phyloP scores from a whole-genome alignment of 768 basidiomycete species.

The Lactifluus echinatus region DNA sequence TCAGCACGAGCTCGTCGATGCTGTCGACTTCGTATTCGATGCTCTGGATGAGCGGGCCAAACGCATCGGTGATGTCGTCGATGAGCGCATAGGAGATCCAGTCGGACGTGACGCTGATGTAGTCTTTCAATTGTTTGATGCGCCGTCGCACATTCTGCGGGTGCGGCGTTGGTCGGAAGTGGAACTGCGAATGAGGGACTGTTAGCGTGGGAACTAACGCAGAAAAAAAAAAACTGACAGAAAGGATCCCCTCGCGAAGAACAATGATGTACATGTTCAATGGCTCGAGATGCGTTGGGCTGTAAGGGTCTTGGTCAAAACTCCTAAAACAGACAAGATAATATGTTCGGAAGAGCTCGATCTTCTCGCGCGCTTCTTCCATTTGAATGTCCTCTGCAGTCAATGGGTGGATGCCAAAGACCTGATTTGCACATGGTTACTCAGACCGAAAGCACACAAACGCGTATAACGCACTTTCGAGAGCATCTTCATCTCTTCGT shows the following conservation, averaged over 20 bases:
- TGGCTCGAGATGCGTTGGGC: slow-evolving; percentile 93
- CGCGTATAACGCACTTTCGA: slow-evolving; percentile 54
- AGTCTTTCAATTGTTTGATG: slow-evolving; percentile 98
- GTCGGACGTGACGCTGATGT: slow-evolving; percentile 96
- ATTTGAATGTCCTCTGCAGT: slow-evolving; percentile 99
- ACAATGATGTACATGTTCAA: slow-evolving; percentile 99
- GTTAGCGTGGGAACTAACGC: too few species aligned
- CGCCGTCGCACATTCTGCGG: slow-evolving; percentile 96
- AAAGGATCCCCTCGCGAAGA: slow-evolving; percentile 92
- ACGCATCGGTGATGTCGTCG: slow-evolving; percentile 99
- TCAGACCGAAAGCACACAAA: not conserved
- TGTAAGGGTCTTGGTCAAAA: slow-evolving; percentile 98
- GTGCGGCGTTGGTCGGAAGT: slow-evolving; percentile 95
- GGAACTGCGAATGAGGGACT: slow-evolving; percentile 54
- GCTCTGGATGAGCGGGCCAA: slow-evolving; percentile 94
- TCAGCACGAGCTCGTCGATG: slow-evolving; percentile 96
- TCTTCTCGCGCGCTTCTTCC: slow-evolving; percentile 99
- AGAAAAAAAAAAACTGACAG: slow-evolving; percentile 40
- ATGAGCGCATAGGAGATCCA: slow-evolving; percentile 99
- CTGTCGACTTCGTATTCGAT: slow-evolving; percentile 99
- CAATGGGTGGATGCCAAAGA: slow-evolving; percentile 93
- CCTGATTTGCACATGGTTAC: slow-evolving; percentile 38
- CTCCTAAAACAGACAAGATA: slow-evolving; percentile 98
- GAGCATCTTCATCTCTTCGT: slow-evolving; percentile 97
- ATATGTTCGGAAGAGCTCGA: slow-evolving; percentile 97